phyloP scores from a whole-genome alignment of 208 protist genomes.

The Porcisia hertigi region DNA sequence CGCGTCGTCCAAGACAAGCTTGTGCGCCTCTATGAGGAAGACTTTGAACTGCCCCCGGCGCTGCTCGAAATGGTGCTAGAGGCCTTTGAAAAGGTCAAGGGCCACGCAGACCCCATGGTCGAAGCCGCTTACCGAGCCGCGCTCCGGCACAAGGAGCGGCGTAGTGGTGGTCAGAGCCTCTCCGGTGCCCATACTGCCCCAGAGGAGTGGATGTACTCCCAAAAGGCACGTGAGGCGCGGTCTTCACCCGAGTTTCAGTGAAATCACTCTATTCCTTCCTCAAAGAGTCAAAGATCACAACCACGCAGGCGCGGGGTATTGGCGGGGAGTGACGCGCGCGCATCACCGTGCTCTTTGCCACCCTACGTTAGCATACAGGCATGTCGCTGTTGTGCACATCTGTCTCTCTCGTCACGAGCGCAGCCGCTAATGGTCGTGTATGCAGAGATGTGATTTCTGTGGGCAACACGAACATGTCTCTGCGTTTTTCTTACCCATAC shows the following conservation, averaged over 20 bases:
- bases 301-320: not conserved
- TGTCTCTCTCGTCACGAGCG: not conserved
- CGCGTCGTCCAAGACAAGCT: conserved; percentile 44
- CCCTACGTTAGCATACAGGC: too few species aligned
- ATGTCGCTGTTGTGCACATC: too few species aligned
- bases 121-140: conserved; percentile 56
- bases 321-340: not conserved
- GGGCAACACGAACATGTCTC: not conserved
- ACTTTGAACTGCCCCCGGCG: conserved; percentile 53
- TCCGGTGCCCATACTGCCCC: conserved; percentile 21
- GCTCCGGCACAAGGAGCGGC: conserved; percentile 34
- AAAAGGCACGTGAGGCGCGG: conserved; percentile 26
- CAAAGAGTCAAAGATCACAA: not conserved
- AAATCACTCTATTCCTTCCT: conserved; percentile 4
- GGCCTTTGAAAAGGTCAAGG: conserved; percentile 49
- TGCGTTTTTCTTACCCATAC: not conserved
- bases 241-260: conserved; percentile 21
- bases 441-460: not conserved
- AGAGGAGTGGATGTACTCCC: conserved; percentile 72
- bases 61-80: conserved; percentile 72
- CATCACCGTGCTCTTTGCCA: not conserved
- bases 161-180: conserved; percentile 18
- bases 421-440: not conserved
- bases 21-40: conserved; percentile 53
- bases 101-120: conserved; percentile 41